Evolutionary conservation across 2,329 filamentous ascomycete genomes (phyloP).

Genomic region (Neocucurbitaria cava): DNA sequence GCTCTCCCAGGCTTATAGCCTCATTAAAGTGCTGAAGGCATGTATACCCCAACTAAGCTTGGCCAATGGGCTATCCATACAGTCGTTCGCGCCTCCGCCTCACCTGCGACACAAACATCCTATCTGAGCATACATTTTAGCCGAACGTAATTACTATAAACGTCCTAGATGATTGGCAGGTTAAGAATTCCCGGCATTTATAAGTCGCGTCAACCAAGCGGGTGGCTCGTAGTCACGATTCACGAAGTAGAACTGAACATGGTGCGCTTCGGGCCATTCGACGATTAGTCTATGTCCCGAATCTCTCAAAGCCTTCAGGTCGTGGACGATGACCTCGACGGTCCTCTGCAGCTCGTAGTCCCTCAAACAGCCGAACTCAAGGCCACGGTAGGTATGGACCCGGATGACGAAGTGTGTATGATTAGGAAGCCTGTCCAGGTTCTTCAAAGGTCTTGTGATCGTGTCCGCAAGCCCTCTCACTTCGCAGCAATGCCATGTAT

Average conservation of each 20-base stretch:
- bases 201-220: neutral
- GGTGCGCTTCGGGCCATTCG: constrained; percentile 2
- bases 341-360: neutral
- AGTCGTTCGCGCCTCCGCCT: too few relatives aligned
- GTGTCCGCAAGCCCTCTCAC: neutral
- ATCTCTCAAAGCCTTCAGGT: neutral
- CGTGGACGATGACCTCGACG: neutral
- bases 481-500: neutral
- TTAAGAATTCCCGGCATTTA: neutral
- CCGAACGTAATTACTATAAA: neutral
- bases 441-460: constrained; percentile 1
- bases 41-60: too few relatives aligned
- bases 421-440: constrained; percentile 3
- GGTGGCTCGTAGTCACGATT: neutral
- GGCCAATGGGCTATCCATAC: too few relatives aligned
- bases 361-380: neutral
- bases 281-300: constrained; percentile 1
- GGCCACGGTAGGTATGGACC: constrained; percentile 5
- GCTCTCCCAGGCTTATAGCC: too few relatives aligned
- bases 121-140: neutral
- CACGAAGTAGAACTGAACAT: constrained; percentile 3
- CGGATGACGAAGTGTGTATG: constrained; percentile 10
- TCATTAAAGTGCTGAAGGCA: too few relatives aligned
- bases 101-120: too few relatives aligned
- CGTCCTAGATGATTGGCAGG: neutral